These are phyloP conservation scores for Talaromyces sp. DNA, from an alignment of 2,329 filamentous ascomycete genomes.

Conservation along the genomic window DNA sequence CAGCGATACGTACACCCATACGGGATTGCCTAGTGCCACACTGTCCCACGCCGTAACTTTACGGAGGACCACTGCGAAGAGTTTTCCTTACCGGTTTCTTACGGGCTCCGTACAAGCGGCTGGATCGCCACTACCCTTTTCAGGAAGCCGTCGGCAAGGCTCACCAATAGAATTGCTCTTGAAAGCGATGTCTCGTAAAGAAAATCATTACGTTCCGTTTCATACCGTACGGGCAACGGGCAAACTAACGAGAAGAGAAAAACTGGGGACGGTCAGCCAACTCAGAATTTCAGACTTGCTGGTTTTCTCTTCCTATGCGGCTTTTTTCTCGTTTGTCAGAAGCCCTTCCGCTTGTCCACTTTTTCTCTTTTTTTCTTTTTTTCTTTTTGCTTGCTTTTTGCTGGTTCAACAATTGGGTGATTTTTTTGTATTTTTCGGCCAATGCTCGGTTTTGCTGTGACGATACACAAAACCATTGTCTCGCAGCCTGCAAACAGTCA, in stretches of 20 bases:
- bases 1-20: not conserved
- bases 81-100: not conserved
- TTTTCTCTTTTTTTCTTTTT: not conserved
- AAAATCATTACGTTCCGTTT: not conserved
- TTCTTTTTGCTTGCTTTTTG: not conserved
- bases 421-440: not conserved
- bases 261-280: not conserved
- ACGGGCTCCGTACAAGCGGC: not conserved
- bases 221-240: not conserved
- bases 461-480: not conserved
- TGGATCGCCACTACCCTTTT: not conserved
- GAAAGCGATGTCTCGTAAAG: not conserved
- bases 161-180: not conserved
- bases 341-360: not conserved
- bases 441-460: not conserved
- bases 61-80: not conserved
- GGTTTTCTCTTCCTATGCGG: conserved; percentile 4
- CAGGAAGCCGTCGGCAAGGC: not conserved
- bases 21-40: not conserved
- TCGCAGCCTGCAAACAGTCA: not conserved
- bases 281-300: not conserved
- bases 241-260: not conserved
- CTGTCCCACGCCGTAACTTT: not conserved
- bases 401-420: not conserved
- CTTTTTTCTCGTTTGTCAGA: conserved; percentile 11